Conservation (phyloP, 768 basidiomycete species). For the Psilocybe cubensis region DNA sequence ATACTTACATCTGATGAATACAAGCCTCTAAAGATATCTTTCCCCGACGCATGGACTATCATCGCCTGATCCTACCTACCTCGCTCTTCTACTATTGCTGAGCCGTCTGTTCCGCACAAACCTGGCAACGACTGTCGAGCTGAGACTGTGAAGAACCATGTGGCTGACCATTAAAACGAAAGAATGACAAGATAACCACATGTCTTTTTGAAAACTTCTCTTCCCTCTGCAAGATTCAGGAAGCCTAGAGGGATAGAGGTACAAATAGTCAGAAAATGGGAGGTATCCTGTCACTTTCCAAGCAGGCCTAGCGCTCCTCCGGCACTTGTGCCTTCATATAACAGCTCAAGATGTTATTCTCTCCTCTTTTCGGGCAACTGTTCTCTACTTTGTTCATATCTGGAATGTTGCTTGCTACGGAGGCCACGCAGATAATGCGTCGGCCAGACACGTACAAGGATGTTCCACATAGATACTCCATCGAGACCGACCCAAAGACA, state of each 20-base stretch:
- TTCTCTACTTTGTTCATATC: constrained; percentile 29
- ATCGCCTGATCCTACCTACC: constrained; percentile 18
- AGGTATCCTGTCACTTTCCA: not conserved
- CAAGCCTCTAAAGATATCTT: constrained; percentile 14
- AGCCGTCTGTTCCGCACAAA: constrained; percentile 6
- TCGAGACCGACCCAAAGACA: constrained; percentile 37
- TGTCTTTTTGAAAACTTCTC: constrained; percentile 6
- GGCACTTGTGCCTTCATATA: not conserved
- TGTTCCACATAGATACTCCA: constrained; percentile 35
- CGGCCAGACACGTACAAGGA: constrained; percentile 52
- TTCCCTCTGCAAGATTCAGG: not conserved
- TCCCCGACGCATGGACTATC: constrained; percentile 15
- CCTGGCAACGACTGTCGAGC: not conserved
- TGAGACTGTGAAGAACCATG: constrained; percentile 4
- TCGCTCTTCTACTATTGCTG: constrained; percentile 3
- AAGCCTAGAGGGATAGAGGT: not conserved
- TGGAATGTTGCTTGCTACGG: constrained; percentile 24
- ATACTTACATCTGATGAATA: not conserved
- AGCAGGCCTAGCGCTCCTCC: constrained; percentile 1
- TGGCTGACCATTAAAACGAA: not conserved
- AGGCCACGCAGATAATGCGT: constrained; percentile 57
- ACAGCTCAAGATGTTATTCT: constrained; percentile 16
- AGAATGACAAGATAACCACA: not conserved
- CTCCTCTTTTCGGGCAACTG: constrained; percentile 23
- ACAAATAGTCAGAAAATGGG: constrained; percentile 16